phyloP scores from a whole-genome alignment of 1,284 basidiomycete genomes.

The Ceratorhiza oryzae-sativae region DNA sequence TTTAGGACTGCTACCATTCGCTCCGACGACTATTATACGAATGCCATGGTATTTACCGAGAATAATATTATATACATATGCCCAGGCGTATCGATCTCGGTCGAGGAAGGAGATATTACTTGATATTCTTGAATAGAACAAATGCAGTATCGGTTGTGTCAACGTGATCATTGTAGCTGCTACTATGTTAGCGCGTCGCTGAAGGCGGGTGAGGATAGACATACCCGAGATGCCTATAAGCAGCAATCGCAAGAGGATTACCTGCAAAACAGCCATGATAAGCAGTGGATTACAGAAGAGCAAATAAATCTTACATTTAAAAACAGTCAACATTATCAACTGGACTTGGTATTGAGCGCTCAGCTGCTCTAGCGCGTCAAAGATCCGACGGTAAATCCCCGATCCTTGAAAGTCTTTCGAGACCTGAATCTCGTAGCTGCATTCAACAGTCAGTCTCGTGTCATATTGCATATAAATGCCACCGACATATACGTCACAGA shows the following conservation, averaged over 20 bases:
- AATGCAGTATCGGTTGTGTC: constrained; percentile 22
- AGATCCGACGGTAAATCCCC: constrained; percentile 24
- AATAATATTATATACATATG: too few relatives aligned
- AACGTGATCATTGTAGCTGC: constrained; percentile 16
- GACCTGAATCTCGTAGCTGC: constrained; percentile 36
- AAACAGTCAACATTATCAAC: constrained; percentile 23
- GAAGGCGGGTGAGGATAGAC: background rate
- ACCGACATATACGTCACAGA: constrained; percentile 33
- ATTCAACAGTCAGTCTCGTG: background rate
- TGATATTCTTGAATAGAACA: constrained; percentile 19
- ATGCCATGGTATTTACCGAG: too few relatives aligned
- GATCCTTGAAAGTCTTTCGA: background rate
- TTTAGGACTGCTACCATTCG: too few relatives aligned
- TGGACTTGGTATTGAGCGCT: constrained; percentile 17
- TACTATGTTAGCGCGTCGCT: background rate
- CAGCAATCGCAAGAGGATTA: constrained; percentile 13
- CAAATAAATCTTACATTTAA: constrained; percentile 9
- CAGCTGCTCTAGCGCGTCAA: constrained; percentile 22
- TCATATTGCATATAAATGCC: background rate
- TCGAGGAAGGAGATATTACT: background rate
- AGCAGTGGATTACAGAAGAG: background rate
- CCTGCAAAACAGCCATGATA: constrained; percentile 1
- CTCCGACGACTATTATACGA: too few relatives aligned
- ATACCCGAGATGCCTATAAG: constrained; percentile 28
- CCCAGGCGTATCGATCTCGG: too few relatives aligned